These are phyloP conservation scores for Cyberlindnera bimundalis DNA, from an alignment of 805 yeast species.

Conservation along the genomic window DNA sequence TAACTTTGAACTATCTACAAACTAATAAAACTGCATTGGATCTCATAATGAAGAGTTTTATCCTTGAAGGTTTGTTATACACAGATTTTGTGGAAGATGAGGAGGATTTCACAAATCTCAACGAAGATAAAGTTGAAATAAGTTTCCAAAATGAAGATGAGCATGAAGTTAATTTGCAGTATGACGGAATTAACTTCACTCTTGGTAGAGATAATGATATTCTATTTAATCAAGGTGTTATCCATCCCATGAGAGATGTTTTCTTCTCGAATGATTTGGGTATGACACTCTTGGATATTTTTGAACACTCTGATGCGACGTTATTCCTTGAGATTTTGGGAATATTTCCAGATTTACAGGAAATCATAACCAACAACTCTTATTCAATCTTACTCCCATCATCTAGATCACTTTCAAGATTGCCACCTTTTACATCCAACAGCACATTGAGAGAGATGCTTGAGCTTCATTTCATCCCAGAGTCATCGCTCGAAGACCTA, in stretches of 20 bases:
- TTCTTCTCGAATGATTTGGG: slow-evolving; percentile 54
- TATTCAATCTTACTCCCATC: slow-evolving; percentile 76
- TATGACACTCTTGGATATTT: slow-evolving; percentile 52
- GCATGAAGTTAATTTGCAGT: slow-evolving; percentile 21
- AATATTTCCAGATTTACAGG: slow-evolving; percentile 38
- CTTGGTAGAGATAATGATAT: slow-evolving; percentile 52
- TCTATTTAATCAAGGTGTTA: slow-evolving; percentile 79
- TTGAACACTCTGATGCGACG: slow-evolving; percentile 48
- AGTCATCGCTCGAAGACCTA: slow-evolving; percentile 44
- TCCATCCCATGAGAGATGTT: slow-evolving; percentile 61
- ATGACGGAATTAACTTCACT: slow-evolving; percentile 21
- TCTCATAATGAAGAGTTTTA: slow-evolving; percentile 51
- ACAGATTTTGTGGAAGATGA: slow-evolving; percentile 46
- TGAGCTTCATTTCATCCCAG: slow-evolving; percentile 66
- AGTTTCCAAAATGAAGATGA: slow-evolving; percentile 17
- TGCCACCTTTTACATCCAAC: slow-evolving; percentile 44
- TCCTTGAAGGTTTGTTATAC: slow-evolving; percentile 64
- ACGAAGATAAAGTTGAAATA: slow-evolving; percentile 23
- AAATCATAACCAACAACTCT: slow-evolving; percentile 36
- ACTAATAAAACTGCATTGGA: slow-evolving; percentile 48
- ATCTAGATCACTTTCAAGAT: slow-evolving; percentile 47
- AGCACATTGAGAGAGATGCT: slow-evolving; percentile 50
- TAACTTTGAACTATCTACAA: slow-evolving; percentile 58
- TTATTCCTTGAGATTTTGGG: slow-evolving; percentile 46
- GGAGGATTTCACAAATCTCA: slow-evolving; percentile 30